A percentile compares a stretch with the other conserved stretches of the same genome.
Evolutionary conservation across 1,139 yeast species (phyloP).

Genomic region (Kurtzmaniella quercitrusa): DNA sequence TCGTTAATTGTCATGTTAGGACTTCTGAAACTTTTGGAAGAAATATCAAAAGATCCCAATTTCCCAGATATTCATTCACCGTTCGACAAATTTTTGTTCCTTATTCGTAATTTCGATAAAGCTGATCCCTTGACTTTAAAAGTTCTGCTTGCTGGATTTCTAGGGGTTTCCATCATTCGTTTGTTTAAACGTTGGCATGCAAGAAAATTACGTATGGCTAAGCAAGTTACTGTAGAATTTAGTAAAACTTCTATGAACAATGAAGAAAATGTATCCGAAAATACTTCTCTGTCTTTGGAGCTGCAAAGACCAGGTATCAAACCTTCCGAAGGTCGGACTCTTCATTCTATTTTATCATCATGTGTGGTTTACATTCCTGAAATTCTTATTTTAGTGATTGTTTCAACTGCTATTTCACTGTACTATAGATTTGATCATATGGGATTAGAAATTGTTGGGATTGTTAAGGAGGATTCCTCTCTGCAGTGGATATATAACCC

Average conservation of each 20-base stretch:
- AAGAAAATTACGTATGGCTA: constrained; percentile 9
- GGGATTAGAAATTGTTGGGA: constrained; percentile 71
- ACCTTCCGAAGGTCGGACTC: constrained; percentile 10
- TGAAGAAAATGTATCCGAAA: not conserved
- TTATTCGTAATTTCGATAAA: constrained; percentile 36
- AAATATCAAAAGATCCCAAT: constrained; percentile 29
- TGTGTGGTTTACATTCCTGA: constrained; percentile 68
- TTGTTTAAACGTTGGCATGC: constrained; percentile 34
- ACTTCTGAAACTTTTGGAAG: constrained; percentile 36
- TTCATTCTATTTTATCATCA: constrained; percentile 10
- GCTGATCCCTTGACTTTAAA: constrained; percentile 49
- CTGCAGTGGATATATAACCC: constrained; percentile 31
- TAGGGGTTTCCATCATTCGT: constrained; percentile 37
- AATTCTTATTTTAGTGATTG: constrained; percentile 67
- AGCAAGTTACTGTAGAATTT: constrained; percentile 4
- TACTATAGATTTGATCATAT: constrained; percentile 48
- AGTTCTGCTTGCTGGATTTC: constrained; percentile 48
- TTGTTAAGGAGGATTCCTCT: constrained; percentile 36
- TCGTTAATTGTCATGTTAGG: constrained; percentile 74
- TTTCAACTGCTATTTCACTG: constrained; percentile 57
- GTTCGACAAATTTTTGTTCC: constrained; percentile 60
- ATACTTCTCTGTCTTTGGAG: constrained; percentile 2
- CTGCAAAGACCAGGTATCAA: constrained; percentile 15
- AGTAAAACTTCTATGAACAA: not conserved
- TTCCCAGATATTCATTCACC: constrained; percentile 71